Evolutionary conservation across 139 green algal species (phyloP), one percentile per base, ranked within the genome.

Genomic region (Volvox reticuliferus): DNA sequence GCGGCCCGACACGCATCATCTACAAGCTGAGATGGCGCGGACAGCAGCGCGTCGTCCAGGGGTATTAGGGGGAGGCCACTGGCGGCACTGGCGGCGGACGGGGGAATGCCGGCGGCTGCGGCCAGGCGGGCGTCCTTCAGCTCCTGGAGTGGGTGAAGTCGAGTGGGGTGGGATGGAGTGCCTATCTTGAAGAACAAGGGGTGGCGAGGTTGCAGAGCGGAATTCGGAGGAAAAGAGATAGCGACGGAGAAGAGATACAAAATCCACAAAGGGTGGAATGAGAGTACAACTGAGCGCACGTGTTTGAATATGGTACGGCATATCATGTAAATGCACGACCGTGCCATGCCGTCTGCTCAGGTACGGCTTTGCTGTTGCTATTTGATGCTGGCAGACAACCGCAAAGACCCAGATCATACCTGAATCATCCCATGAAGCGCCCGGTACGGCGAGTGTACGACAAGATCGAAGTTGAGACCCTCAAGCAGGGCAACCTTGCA

Each of bases 391-490:
- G 44, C 44, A 5, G 16, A 3, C 65, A 73, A 16, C 65, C 65
- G n/a, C 76, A 55, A 9, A 55, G 44, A 55, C 5, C 44, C 44
- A 55, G 44, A 33, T 20, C 91, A 0, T 69, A 95, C 95, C 88
- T 96, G 88, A 2, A 97, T 62, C 18, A 97, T 91, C 2, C 96
- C 96, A 12, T 93, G 83, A 1, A 98, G 85, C 18, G 95, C 85
- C 26, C 94, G 87, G 93, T 97, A 96, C 19, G 96, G 95, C 6
- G 93, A 95, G 92, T 97, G 92, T 35, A 97, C 92, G 21, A 98
- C 93, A n/a, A 98, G 95, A 89, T 98, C 97, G 87, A 98, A 98
- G 16, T 93, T 77, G 19, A 98, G 91, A 17, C 91, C 96, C 82
- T 97, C 93, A 73, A 96, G 88, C 68, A 96, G 89, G 21, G 86